Evolutionary conservation across 2,329 filamentous ascomycete species (phyloP), one percentile per base, ranked within the genome.

Genomic region (Periconia sp.): DNA sequence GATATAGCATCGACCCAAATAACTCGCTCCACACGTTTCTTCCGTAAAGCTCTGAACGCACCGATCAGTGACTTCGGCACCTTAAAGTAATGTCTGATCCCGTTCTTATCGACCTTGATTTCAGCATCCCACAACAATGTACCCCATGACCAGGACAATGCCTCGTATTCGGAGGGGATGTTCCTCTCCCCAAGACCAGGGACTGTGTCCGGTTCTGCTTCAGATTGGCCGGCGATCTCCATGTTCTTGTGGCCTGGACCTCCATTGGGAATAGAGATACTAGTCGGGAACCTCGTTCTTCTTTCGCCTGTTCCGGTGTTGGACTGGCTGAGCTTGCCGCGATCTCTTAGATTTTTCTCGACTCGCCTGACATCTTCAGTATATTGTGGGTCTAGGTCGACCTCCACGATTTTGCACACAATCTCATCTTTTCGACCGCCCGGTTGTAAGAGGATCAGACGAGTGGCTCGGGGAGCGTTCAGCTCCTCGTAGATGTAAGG

Each of bases 71-170:
- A 23, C 48, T 51, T 7, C 29, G 13, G 5, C 33, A 36, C 15
- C 19, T 40, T 43, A 25, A 19, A 21, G 15, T 17, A 43, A 10
- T 26, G 30, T 36, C 8, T n/a, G n/a, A n/a, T 39, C 12, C 5
- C 15, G 5, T 25, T 29, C 38, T 31, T 24, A 18, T 12, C 40
- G n/a, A n/a, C 31, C 12, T 26, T 36, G 36, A 19, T 30, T 24
- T 11, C 21, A 13, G 7, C 40, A 12, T n/a, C 42, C n/a, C 16
- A 35, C 5, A 3, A 21, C 21, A 16, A 28, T 23, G 29, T 33
- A 6, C 46, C 46, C 46, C 46, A 48, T 17, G 48, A 57, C 48
- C 56, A 61, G 1, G 56, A 59, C 11, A 61, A 31, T 3, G 57
- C 57, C 17, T 58, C 54, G 23, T 57, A 60, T 13, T 24, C 2